Evolutionary conservation across 2,329 filamentous ascomycete genomes (phyloP), one percentile per base, ranked within the genome.

Genomic region (Sarocladiaceae sp.): DNA sequence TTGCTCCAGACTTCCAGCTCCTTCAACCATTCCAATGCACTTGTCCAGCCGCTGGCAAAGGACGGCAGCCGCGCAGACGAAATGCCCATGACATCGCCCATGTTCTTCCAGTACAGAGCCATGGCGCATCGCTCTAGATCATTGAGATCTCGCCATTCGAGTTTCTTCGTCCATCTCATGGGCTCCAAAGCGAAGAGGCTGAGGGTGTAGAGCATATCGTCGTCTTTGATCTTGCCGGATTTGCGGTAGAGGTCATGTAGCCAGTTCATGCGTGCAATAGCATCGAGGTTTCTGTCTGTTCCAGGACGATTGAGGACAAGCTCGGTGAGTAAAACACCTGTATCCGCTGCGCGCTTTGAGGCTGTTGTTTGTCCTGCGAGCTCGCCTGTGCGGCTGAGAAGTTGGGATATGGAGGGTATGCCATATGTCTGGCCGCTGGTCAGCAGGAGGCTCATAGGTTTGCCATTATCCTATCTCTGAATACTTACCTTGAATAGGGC

Each of bases 181-280:
- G 81, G 79, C 55, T 86, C 77, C 2, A 79, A 64, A 1, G 78
- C 74, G 57, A 85, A 84, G 0, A 84, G 64, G 12, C 75, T 71
- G 0, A 88, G 71, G 0, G 84, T 87, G 64, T 85, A 87, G 1
- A 88, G 71, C 71, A 87, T 75, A 56, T 87, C 84, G 13, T 76
- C 71, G 44, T 86, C 78, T 4, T 71, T 71, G 56, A 88, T 87
- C 58, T 78, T 78, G 35, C 80, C 79, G 0, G 77, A 69, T 46
- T 75, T 71, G 46, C 77, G 77, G 62, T 86, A 86, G 2, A 71
- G 65, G 20, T 66, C 64, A 62, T 87, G 84, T 3, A 88, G 68
- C 60, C 76, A 86, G 61, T 86, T 86, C 70, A 85, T 82, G 29
- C 83, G 77, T 3, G 82, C 77, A 44, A 87, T 72, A 2, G 78